Percentiles rank a stretch among this genome's conserved stretches.
Conservation (phyloP, 345 rosid species). For the Hibiscus mutabilis region DNA sequence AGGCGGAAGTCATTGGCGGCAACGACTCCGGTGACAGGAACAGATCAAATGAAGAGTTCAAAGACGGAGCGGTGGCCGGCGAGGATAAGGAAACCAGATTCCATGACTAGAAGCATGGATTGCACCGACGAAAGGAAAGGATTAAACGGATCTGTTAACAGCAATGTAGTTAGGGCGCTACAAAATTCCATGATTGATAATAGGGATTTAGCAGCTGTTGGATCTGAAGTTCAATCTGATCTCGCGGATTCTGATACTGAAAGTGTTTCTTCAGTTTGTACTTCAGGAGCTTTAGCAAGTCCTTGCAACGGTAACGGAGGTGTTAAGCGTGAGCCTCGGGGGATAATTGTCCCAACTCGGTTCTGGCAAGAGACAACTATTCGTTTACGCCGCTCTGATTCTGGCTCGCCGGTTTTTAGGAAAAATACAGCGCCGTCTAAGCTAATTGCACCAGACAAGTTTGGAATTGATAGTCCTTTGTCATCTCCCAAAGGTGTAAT, state of each 20-base stretch:
- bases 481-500: not conserved
- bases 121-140: slow-evolving; percentile 43
- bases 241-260: slow-evolving; percentile 66
- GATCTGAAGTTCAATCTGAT: slow-evolving; percentile 32
- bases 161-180: slow-evolving; percentile 47
- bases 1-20: slow-evolving; percentile 36
- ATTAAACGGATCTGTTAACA: slow-evolving; percentile 39
- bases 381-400: slow-evolving; percentile 37
- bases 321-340: slow-evolving; percentile 27
- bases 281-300: slow-evolving; percentile 36
- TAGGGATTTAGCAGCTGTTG: slow-evolving; percentile 31
- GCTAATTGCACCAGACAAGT: not conserved
- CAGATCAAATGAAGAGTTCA: slow-evolving; percentile 53
- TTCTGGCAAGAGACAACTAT: slow-evolving; percentile 45
- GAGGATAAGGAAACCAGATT: slow-evolving; percentile 41
- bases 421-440: slow-evolving; percentile 8
- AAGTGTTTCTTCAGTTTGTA: slow-evolving; percentile 76
- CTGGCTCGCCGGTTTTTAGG: slow-evolving; percentile 34
- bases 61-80: slow-evolving; percentile 71
- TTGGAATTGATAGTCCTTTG: not conserved
- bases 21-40: slow-evolving; percentile 37
- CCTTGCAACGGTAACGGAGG: slow-evolving; percentile 22
- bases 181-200: slow-evolving; percentile 47
- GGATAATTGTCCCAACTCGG: slow-evolving; percentile 42
- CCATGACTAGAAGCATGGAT: slow-evolving; percentile 62